Base-by-base conservation (phyloP, 2,329 filamentous ascomycete species). In the Penicillium sp. region DNA sequence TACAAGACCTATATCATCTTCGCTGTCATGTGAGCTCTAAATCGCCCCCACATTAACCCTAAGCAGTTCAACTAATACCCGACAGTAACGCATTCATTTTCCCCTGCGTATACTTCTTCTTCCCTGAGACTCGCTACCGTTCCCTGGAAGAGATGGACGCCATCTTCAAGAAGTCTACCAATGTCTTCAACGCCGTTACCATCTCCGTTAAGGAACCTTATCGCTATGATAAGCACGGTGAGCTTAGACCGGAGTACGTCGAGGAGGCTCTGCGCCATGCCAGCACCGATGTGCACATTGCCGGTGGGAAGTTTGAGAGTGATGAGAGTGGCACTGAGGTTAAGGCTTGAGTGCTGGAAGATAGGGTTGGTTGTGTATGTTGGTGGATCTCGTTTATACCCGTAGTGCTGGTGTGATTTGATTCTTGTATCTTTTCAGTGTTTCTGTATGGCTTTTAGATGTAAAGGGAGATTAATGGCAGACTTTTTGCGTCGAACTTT, bases 61-160 rank as follows among this genome's bases (percentile, higher is more conserved):
- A 13, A 18, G 7, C n/a, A 7, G 13, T n/a, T 11, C 11, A 18
- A 20, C 59, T 64, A 31, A 65, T 26, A 11, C 26, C 50, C 2
- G 4, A 48, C 60, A 76, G 73, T 60, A 82, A 82, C 63, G 78
- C 78, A 10, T 74, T 76, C 62, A 82, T 82, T 62, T 73, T 82
- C 37, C 81, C 81, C 0, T 75, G 76, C 14, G 79, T 82, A 31
- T 85, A 83, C 71, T 81, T 83, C 69, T 82, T 84, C 75, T 84
- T 82, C 66, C 82, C 82, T 0, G 82, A 85, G 61, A 85, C 82
- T 1, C 80, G 80, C 6, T 80, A 79, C 58, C 79, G 81, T 11
- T 82, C 78, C n/a, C 76, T 88, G 18, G 85, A 89, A 69, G 86
- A 89, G 69, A 84, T 89, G 69, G 86, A 89, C 62, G 78, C 82